phyloP scores from a whole-genome alignment of 2,329 filamentous ascomycete species.

The Aspergillus pseudotamarii region DNA sequence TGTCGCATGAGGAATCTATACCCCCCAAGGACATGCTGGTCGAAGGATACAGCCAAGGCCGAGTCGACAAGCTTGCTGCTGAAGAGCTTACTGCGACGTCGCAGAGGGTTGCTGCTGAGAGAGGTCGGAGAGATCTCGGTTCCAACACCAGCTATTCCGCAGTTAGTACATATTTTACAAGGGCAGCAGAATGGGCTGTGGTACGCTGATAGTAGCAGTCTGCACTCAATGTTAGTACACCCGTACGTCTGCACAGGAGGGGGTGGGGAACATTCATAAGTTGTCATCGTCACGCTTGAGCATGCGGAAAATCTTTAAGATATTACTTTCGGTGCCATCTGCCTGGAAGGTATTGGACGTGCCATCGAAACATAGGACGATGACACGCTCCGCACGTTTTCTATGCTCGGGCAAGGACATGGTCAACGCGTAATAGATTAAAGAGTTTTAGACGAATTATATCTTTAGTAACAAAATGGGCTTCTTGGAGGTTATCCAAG shows the following conservation, averaged over 20 bases:
- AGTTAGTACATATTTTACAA: not conserved
- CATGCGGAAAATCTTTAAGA: constrained; percentile 3
- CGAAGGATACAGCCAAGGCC: constrained; percentile 21
- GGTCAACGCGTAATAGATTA: not conserved
- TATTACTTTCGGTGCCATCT: constrained; percentile 5
- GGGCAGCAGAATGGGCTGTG: not conserved
- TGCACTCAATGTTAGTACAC: not conserved
- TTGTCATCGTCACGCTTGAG: not conserved
- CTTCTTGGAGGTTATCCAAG: not conserved
- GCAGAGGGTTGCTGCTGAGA: not conserved
- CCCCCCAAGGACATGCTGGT: constrained; percentile 24
- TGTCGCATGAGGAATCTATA: constrained; percentile 25
- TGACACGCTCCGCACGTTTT: not conserved
- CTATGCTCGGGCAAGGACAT: not conserved
- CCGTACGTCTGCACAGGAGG: not conserved
- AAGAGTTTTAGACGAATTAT: too few species aligned
- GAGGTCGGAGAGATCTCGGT: constrained; percentile 3
- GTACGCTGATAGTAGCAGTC: constrained; percentile 3
- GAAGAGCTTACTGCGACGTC: not conserved
- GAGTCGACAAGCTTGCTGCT: constrained; percentile 16
- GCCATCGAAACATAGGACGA: constrained; percentile 3
- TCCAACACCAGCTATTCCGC: not conserved
- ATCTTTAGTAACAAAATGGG: not conserved
- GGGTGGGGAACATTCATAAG: not conserved
- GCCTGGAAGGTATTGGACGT: constrained; percentile 3